These are phyloP conservation scores for Paraconiothyrium brasiliense DNA, from an alignment of 2,329 filamentous ascomycete genomes.

Conservation along the genomic window DNA sequence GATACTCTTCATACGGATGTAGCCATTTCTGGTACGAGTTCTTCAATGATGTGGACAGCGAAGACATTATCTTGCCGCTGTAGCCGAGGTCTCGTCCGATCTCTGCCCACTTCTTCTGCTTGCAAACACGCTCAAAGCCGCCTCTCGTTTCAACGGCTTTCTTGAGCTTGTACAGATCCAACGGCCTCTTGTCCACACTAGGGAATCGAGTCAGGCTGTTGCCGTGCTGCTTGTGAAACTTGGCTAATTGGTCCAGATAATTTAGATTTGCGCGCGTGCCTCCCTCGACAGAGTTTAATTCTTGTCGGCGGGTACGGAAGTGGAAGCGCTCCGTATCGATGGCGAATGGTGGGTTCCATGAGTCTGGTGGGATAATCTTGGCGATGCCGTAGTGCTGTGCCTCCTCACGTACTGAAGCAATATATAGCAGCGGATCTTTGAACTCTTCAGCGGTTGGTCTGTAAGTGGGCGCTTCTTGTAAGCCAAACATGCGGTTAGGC, in stretches of 20 bases:
- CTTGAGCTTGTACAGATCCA: constrained; percentile 94
- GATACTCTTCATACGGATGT: constrained; percentile 94
- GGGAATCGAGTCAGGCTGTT: constrained; percentile 93
- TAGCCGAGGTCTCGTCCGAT: constrained; percentile 96
- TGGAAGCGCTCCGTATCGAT: constrained; percentile 99
- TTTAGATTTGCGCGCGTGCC: constrained; percentile 95
- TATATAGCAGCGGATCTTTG: constrained; percentile 91
- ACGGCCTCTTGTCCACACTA: constrained; percentile 95
- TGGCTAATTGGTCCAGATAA: constrained; percentile 92
- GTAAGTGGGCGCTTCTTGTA: constrained; percentile 91
- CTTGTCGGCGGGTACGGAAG: constrained; percentile 94
- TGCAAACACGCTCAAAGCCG: constrained; percentile 96
- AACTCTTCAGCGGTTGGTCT: constrained; percentile 92
- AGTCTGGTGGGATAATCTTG: constrained; percentile 93
- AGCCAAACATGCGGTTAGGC: constrained; percentile 80
- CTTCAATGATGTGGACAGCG: constrained; percentile 94
- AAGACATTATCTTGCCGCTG: constrained; percentile 99
- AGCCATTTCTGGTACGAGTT: constrained; percentile 99
- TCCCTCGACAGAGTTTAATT: constrained; percentile 97
- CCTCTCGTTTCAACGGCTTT: constrained; percentile 95
- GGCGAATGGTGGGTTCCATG: constrained; percentile 93
- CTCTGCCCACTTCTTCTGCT: constrained; percentile 98
- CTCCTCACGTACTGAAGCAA: constrained; percentile 88
- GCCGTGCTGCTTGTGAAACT: constrained; percentile 97
- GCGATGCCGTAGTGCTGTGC: constrained; percentile 89